Base-by-base conservation (phyloP, 2,329 filamentous ascomycete species). In the Teratosphaeria epicoccoides region DNA sequence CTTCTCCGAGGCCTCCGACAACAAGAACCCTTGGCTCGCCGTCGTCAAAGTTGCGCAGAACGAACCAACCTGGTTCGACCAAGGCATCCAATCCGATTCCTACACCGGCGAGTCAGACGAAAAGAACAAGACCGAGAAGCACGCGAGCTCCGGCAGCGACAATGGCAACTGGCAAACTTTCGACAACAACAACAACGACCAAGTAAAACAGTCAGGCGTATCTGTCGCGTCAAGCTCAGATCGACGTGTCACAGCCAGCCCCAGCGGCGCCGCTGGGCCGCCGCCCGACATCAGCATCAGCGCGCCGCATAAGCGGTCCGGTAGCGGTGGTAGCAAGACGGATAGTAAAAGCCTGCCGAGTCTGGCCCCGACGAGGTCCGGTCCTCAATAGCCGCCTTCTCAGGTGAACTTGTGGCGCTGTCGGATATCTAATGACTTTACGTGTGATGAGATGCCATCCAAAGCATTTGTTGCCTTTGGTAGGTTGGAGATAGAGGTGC, bases 1-100 rank as follows among this genome's bases (percentile, higher is more conserved):
- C 59, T 83, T 85, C 73, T 74, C 69, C 64, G 75, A 2, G 66
- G 63, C 66, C 22, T 58, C 59, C 23, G 11, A 47, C 14, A 5
- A 20, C 2, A 24, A 24, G 11, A 43, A 44, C n/a, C 52, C 52
- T 2, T 53, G 52, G 52, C 26, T 50, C 29, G 22, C 17, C 22
- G 52, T 47, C 10, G 48, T 47, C 24, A 49, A 26, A 17, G 28
- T 40, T 12, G 50, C 50, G 6, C 25, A 45, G 24, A 20, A 49
- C 11, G 46, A 52, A 33, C 50, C 50, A 6, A 26, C 24, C 4
- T 46, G 43, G 43, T 46, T 46, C 20, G 43, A 46, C 24, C 43
- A 26, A 17, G 33, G 33, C n/a, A 40, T 40, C 14, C 14, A 17
- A 7, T 40, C 33, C 14, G 14, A 40, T 6, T 17, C 14, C 33